Evolutionary conservation across 306 rosid species (phyloP), one percentile per base, ranked within the genome.

Genomic region (Trichosanthes cucumerina): DNA sequence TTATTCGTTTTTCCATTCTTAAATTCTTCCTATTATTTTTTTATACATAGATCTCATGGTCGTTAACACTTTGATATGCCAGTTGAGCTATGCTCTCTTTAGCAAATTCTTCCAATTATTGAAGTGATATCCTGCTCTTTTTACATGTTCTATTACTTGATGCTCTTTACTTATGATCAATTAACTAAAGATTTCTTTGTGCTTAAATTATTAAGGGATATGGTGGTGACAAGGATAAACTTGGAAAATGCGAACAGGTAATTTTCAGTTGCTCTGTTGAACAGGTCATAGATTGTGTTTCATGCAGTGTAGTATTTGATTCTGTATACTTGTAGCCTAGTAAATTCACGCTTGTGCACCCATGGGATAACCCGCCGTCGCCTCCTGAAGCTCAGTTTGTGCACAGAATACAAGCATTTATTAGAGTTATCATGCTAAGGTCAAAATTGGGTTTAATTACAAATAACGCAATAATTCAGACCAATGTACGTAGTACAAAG

Each of bases 161-260:
- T 5, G 62, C 63, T 74, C 63, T 50, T 74, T 74, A 18, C 41
- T 74, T 74, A 50, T 9, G 26, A 50, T 50, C 63, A 49, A 50
- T 26, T 73, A 52, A 80, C 43, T 82, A 64, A 82, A 83, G 79
- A 80, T 86, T 78, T 56, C 75, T 80, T 26, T 74, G 57, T 79
- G 75, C 80, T 85, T 65, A 38, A 24, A 76, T 79, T 84, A 39
- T 83, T 82, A 78, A 96, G 99, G 92, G 84, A 49, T 92, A 96
- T 85, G 82, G 90, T 3, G 99, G 99, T 2, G 97, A 96, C 87
- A 90, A 79, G 87, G 98, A 91, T 58, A 84, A 34, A 75, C 82
- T 96, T 74, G 99, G 99, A 43, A 92, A 89, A 89, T 96, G 99
- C 74, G 99, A 96, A 89, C 96, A 91, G 99, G 99, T 96, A 82